Conservation (phyloP, 306 rosid genomes). For the Fragaria ananassa region DNA sequence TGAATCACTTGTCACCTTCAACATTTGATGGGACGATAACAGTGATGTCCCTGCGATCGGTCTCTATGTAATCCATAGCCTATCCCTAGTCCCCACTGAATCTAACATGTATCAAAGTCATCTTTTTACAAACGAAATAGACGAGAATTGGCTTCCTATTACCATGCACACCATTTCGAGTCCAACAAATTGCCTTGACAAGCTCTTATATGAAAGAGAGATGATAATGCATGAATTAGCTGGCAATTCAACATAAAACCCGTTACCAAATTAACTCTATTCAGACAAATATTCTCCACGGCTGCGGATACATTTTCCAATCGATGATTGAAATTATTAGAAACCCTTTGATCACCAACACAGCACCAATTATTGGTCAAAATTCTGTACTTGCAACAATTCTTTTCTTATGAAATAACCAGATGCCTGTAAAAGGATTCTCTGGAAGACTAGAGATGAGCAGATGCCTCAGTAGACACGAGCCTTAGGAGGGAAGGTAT, state of each 20-base stretch:
- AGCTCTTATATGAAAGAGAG: neutral
- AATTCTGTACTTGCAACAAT: conserved; percentile 28
- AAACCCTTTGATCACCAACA: conserved; percentile 22
- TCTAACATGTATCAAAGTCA: neutral
- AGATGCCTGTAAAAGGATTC: conserved; percentile 15
- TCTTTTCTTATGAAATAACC: conserved; percentile 25
- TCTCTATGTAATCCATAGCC: neutral
- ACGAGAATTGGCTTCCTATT: neutral
- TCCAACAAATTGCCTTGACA: neutral
- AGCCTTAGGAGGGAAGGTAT: conserved; percentile 92
- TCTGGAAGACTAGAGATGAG: conserved; percentile 8
- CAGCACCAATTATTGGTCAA: conserved; percentile 34
- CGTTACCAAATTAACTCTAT: conserved; percentile 9
- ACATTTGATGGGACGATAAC: neutral
- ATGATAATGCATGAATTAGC: neutral
- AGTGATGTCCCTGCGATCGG: neutral
- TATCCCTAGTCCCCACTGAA: neutral
- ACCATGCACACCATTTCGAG: neutral
- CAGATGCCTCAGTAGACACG: conserved; percentile 65
- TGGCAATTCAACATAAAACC: neutral
- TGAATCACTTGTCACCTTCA: neutral
- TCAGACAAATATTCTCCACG: conserved; percentile 17
- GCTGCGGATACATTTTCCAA: conserved; percentile 31
- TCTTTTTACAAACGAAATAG: neutral
- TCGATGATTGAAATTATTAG: conserved; percentile 30